Base-by-base conservation (phyloP, 2,329 filamentous ascomycete species). In the Bipolaris bicolor region DNA sequence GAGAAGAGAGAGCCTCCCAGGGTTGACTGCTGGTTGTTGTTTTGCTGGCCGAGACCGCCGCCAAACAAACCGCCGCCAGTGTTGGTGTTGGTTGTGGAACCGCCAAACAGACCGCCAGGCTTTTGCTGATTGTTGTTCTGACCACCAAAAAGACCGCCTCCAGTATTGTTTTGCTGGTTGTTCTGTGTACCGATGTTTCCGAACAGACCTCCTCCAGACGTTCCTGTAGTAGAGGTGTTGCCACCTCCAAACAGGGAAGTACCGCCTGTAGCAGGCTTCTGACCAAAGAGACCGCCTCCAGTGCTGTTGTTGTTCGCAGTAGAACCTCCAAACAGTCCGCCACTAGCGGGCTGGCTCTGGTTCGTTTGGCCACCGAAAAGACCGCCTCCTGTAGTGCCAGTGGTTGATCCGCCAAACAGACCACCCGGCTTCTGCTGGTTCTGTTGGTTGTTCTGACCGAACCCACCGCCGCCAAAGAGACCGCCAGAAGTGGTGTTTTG, bases 241-340 rank as follows among this genome's bases (percentile, higher is more conserved):
- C 60, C 60, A n/a, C 61, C 60, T n/a, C 73, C 72, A 52, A 77
- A 77, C 20, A 76, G 67, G 37, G 66, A 63, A 11, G 43, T 52
- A 7, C 61, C 52, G 13, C 60, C 60, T 10, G 66, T 31, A 26
- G 61, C 58, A 46, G 71, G 68, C 50, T 69, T 77, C 43, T 66
- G 69, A n/a, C 78, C 79, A 49, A 81, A 81, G 11, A 81, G 71
- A 44, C 76, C 71, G 31, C 73, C 69, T 44, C 71, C 68, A 39
- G 72, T 69, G 52, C 69, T 65, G 43, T 64, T 67, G 43, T 66
- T 67, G 44, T 65, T 73, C 40, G 69, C 69, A 13, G 83, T 81
- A 61, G 88, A 87, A 5, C 79, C 74, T 36, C 78, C 78, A 59
- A 84, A 83, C 26, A 83, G 64, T 26, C 80, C 73, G 53, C 75